Evolutionary conservation across 139 green algal species (phyloP).

Genomic region (Tetratostichococcus sp.): DNA sequence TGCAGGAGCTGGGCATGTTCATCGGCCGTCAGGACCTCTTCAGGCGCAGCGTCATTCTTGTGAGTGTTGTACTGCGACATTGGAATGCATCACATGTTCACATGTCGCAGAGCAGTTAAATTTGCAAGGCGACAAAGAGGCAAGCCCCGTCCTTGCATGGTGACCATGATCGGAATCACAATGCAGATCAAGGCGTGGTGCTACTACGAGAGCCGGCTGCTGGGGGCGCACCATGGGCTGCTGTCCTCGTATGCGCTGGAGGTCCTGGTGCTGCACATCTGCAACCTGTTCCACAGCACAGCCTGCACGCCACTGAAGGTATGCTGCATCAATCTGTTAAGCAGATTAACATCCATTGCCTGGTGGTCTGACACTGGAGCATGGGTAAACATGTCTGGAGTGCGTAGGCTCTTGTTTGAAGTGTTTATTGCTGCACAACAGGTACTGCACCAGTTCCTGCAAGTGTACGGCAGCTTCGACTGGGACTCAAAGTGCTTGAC

Average conservation of each 20-base stretch:
- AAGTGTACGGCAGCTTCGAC: conserved; percentile 78
- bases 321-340: not conserved
- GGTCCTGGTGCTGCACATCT: conserved; percentile 92
- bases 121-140: too few relatives aligned
- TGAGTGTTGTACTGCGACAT: conserved; percentile 29
- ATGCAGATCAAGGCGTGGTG: conserved; percentile 94
- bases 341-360: too few relatives aligned
- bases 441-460: conserved; percentile 86
- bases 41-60: conserved; percentile 92
- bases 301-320: conserved; percentile 73
- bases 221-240: conserved; percentile 92
- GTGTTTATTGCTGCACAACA: conserved; percentile 19
- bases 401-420: too few relatives aligned
- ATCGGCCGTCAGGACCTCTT: conserved; percentile 84
- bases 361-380: too few relatives aligned
- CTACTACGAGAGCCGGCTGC: conserved; percentile 93
- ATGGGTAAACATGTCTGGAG: too few relatives aligned
- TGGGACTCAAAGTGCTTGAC: conserved; percentile 85
- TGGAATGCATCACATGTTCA: not conserved
- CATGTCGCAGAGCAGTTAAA: not conserved
- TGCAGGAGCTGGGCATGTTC: conserved; percentile 78
- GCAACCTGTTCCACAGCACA: conserved; percentile 74
- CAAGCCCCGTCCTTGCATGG: too few relatives aligned
- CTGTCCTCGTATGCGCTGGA: conserved; percentile 96
- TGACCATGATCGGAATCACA: too few relatives aligned